Base-by-base conservation (phyloP, 2,329 filamentous ascomycete species). In the Pseudogymnoascus sp. region DNA sequence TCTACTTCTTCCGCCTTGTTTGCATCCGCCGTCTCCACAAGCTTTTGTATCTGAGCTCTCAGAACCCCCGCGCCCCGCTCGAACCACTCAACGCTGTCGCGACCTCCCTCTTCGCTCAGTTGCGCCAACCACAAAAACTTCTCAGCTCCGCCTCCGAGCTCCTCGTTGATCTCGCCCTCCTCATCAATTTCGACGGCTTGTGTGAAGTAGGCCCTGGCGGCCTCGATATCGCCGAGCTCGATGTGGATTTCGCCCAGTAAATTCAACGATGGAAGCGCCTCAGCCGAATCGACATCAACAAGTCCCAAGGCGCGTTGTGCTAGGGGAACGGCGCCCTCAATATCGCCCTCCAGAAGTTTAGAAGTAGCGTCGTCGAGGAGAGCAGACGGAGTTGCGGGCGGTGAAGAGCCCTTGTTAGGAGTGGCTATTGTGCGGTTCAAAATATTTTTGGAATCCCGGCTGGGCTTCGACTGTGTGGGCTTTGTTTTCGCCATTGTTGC, bases 51-150 rank as follows among this genome's bases (percentile, higher is more conserved):
- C 73, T 89, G 87, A 66, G 80, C 78, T 71, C 91, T 84, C 71
- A 99, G 79, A 60, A 88, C 86, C 39, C 81, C 79, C 0, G 90
- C 89, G 10, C 92, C 91, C 67, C 80, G 81, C 73, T 88, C 84
- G 71, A 84, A 89, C 86, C 87, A 90, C 61, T 69, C 66, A 12
- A 90, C 83, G 68, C 84, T 88, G 70, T 88, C 85, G 55, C 80
- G 75, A 1, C 87, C 87, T 36, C 87, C 87, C 55, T 87, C 81
- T 64, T 88, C 84, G 72, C 84, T 94, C 70, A 99, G 81, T 76
- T 99, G 94, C 66, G 94, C 94, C 63, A 99, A 80, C 84, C 92
- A 96, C 58, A 97, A 77, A 71, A 97, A 97, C 77, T 97, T 97
- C 72, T 97, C 93, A 0, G 92, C 85, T 0, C 92, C 92, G 29